These are phyloP conservation scores for Sporothrix sp. DNA, from an alignment of 2,329 filamentous ascomycete genomes.

Conservation along the genomic window DNA sequence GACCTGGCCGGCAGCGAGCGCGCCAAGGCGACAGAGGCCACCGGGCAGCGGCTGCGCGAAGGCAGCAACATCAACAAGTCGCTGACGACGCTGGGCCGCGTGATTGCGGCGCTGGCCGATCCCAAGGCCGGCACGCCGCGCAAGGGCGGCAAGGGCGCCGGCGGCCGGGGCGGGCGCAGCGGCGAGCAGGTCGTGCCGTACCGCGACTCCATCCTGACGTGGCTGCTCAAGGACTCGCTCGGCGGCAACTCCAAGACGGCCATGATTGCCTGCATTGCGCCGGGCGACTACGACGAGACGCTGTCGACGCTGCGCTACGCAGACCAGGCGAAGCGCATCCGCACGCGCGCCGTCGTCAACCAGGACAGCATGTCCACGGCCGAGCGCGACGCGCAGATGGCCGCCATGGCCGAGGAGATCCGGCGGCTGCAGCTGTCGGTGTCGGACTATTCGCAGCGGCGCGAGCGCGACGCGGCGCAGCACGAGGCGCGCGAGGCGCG, in stretches of 20 bases:
- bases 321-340: constrained; percentile 94
- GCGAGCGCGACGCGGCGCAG: constrained; percentile 62
- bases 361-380: constrained; percentile 88
- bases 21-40: constrained; percentile 91
- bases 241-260: constrained; percentile 97
- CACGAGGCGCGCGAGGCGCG: constrained; percentile 59
- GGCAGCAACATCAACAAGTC: constrained; percentile 99
- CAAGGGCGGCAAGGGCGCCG: constrained; percentile 46
- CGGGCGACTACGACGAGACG: constrained; percentile 93
- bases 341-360: constrained; percentile 88
- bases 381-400: constrained; percentile 87
- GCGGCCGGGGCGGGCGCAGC: constrained; percentile 24
- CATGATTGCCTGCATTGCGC: constrained; percentile 97
- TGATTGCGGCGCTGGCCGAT: constrained; percentile 82
- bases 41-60: constrained; percentile 79
- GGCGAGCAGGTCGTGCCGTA: constrained; percentile 74
- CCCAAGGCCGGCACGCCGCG: constrained; percentile 47
- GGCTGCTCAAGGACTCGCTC: constrained; percentile 90
- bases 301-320: constrained; percentile 93
- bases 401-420: constrained; percentile 92
- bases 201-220: constrained; percentile 71
- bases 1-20: constrained; percentile 92
- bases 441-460: constrained; percentile 51
- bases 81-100: constrained; percentile 84
- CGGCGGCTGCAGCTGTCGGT: constrained; percentile 70